Conservation (phyloP, 768 basidiomycete species). For the Pulveroboletus sp. region DNA sequence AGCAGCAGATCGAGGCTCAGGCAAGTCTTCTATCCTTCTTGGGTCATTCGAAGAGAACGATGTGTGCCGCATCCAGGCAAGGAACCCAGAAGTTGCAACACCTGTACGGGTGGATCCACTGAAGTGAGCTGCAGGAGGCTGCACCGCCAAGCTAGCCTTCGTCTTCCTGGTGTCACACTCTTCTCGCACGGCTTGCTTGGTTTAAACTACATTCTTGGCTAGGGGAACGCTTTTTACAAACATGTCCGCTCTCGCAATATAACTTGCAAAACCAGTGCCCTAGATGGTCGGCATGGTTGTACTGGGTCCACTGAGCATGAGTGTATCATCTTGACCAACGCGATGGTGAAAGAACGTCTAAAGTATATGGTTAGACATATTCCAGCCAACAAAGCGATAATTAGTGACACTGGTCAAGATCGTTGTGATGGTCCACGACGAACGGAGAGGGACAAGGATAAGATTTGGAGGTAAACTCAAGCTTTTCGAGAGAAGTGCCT, state of each 20-base stretch:
- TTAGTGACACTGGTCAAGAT: not conserved
- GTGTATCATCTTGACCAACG: not conserved
- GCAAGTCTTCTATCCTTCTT: conserved; percentile 31
- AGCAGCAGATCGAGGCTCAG: conserved; percentile 49
- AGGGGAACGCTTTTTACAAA: not conserved
- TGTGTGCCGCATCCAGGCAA: conserved; percentile 12
- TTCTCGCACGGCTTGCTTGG: conserved; percentile 1
- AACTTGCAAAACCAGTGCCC: not conserved
- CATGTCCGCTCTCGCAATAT: conserved; percentile 1
- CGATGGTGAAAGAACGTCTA: not conserved
- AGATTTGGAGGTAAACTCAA: not conserved
- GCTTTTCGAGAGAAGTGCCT: not conserved
- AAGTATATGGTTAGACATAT: not conserved
- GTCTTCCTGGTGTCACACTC: not conserved
- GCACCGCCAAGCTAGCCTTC: not conserved
- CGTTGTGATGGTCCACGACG: not conserved
- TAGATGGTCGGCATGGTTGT: not conserved
- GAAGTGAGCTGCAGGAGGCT: conserved; percentile 10
- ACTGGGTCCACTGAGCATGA: not conserved
- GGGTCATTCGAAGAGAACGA: conserved; percentile 3
- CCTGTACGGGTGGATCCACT: conserved; percentile 32
- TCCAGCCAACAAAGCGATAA: not conserved
- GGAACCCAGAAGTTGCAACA: conserved; percentile 27
- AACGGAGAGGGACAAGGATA: not conserved
- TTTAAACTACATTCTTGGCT: conserved; percentile 1